Conservation (phyloP, 208 protist species). For the Trichomonas gallinae region DNA sequence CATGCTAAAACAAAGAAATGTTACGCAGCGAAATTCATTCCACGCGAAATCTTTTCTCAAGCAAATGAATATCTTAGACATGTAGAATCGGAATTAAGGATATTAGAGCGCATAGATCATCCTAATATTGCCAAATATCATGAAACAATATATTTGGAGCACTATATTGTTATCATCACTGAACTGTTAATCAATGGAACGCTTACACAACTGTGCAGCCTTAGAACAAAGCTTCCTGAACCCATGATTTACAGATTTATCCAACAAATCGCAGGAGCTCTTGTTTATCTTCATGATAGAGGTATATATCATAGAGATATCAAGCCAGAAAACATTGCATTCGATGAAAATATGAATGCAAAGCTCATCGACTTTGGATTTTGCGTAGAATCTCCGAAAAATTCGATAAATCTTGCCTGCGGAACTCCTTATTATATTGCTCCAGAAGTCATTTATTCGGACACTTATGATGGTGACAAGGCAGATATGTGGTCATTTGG, state of each 20-base stretch:
- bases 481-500: background rate
- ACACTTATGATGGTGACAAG: background rate
- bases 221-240: background rate
- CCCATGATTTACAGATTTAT: background rate
- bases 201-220: background rate
- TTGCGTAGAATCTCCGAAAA: background rate
- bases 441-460: background rate
- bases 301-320: background rate
- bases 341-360: background rate
- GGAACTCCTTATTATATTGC: background rate
- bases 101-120: background rate
- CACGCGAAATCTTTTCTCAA: background rate
- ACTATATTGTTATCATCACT: background rate
- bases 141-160: background rate
- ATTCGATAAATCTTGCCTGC: background rate
- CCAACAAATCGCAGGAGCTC: background rate
- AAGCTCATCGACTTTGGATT: background rate
- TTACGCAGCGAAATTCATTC: background rate
- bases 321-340: background rate
- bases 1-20: background rate
- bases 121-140: background rate
- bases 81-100: background rate
- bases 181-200: background rate
- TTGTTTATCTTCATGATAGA: constrained; percentile 29
- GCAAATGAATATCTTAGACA: background rate